These are phyloP conservation scores for Fusarium burgessii DNA, from an alignment of 2,329 filamentous ascomycete genomes.

Conservation along the genomic window DNA sequence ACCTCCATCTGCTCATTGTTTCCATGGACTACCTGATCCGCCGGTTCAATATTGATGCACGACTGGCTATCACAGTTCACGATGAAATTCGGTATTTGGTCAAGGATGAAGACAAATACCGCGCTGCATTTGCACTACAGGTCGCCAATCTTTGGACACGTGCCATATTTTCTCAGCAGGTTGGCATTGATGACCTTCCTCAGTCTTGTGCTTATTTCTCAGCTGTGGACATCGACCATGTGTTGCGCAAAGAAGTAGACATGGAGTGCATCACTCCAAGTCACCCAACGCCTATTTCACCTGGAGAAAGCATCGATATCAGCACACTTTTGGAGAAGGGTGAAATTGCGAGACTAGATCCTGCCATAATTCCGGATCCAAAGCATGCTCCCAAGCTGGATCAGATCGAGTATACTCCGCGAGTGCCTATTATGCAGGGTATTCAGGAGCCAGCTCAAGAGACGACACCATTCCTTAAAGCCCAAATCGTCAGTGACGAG, in stretches of 20 bases:
- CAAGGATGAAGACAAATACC: conserved; percentile 85
- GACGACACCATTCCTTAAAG: conserved; percentile 76
- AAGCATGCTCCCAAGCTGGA: conserved; percentile 67
- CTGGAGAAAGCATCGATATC: conserved; percentile 91
- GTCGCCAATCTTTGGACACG: conserved; percentile 96
- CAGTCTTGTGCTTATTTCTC: conserved; percentile 97
- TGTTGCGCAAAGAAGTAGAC: conserved; percentile 97
- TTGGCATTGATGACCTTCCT: conserved; percentile 94
- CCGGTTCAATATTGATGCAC: conserved; percentile 85
- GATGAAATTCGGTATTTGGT: conserved; percentile 98
- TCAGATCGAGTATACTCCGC: conserved; percentile 74
- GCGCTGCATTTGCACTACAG: conserved; percentile 91
- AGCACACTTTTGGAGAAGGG: conserved; percentile 80
- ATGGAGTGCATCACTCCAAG: conserved; percentile 97
- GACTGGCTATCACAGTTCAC: conserved; percentile 93
- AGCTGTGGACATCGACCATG: conserved; percentile 93
- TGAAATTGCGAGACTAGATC: conserved; percentile 75
- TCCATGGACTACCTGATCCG: conserved; percentile 93
- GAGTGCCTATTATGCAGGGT: conserved; percentile 82
- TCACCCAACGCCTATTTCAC: conserved; percentile 80
- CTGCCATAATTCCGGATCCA: conserved; percentile 67
- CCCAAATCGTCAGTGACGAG: conserved; percentile 83
- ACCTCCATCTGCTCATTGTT: conserved; percentile 92
- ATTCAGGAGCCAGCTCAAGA: conserved; percentile 64
- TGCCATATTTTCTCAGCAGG: conserved; percentile 96